phyloP scores from a whole-genome alignment of 257 asterid genomes.

The Solanum habrochaites region DNA sequence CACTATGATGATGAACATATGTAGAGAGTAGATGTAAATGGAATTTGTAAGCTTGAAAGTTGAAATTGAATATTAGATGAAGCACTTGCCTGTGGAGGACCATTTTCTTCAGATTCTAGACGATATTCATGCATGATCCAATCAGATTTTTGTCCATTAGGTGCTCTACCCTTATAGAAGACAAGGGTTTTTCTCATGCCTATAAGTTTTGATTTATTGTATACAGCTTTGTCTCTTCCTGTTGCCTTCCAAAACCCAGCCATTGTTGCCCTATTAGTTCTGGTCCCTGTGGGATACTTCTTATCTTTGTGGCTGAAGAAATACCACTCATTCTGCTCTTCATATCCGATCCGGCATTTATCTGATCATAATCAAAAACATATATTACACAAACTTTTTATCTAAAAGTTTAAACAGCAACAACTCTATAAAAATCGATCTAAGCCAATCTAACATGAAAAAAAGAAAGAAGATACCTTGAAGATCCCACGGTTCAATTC shows the following conservation, averaged over 20 bases:
- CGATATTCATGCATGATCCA: conserved; percentile 79
- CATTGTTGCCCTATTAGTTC: conserved; percentile 59
- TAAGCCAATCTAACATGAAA: not conserved
- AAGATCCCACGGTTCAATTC: conserved; percentile 80
- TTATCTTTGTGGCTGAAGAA: conserved; percentile 64
- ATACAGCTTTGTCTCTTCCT: conserved; percentile 58
- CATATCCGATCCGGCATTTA: conserved; percentile 56
- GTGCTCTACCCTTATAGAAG: conserved; percentile 67
- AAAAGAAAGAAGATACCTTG: conserved; percentile 27
- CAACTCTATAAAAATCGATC: not conserved
- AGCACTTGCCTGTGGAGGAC: conserved; percentile 46
- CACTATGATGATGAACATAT: not conserved
- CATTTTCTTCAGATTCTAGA: conserved; percentile 52
- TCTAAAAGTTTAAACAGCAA: not conserved
- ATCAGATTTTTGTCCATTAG: conserved; percentile 57
- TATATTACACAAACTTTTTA: not conserved
- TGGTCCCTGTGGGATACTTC: conserved; percentile 64
- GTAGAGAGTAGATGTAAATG: not conserved
- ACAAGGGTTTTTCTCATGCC: conserved; percentile 79
- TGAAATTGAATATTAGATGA: not conserved
- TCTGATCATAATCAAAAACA: conserved; percentile 15
- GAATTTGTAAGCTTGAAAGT: not conserved
- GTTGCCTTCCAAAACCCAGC: conserved; percentile 82
- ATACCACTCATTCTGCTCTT: conserved; percentile 62
- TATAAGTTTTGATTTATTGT: conserved; percentile 33